Base-by-base conservation (phyloP, 495 filamentous ascomycete species). In the Hypoxylon cercidicola region DNA sequence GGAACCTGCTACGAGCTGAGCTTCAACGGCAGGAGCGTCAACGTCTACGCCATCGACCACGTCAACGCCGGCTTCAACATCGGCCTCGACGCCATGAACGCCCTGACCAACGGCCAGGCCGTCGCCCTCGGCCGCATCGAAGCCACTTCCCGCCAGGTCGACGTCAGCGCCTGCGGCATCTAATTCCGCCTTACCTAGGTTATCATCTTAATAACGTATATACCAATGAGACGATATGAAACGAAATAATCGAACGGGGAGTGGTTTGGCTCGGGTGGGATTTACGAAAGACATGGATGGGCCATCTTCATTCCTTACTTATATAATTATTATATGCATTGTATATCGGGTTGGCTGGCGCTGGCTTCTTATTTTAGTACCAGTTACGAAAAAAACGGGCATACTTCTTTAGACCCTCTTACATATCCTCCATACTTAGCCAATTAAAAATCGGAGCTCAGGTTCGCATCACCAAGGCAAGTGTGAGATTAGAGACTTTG, bases 1-100 rank as follows among this genome's bases (percentile, higher is more conserved):
- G 90, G 91, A 54, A 84, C 83, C 9, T 93, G 90, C 82, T 93
- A 87, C 77, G 52, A 75, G 44, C 74, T 91, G 45, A 81, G 78
- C 12, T 94, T 84, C 73, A 73, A 79, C 19, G 81, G 84, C 65
- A 75, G 79, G 54, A 87, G 80, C 16, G 82, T 94, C 76, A 82
- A 87, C 68, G 75, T 94, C 8, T 77, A 86, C 10, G 91, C 85
- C 20, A 79, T 94, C 59, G 91, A 94, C 76, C 78, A 86, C 52
- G 80, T 85, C 9, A 77, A 63, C 0, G 16, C 58, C 18, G 89
- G 88, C 2, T 86, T 90, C 78, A 89, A 90, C 73, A 82, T 93
- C 49, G 87, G 81, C 3, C 72, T 87, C 46, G 59, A 67, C 25
- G 90, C 88, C 19, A 83, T 94, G 86, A 81, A 93, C 73, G 66